Evolutionary conservation across 768 basidiomycete species (phyloP), one percentile per base, ranked within the genome.

Genomic region (Psilocybe cyanescens): DNA sequence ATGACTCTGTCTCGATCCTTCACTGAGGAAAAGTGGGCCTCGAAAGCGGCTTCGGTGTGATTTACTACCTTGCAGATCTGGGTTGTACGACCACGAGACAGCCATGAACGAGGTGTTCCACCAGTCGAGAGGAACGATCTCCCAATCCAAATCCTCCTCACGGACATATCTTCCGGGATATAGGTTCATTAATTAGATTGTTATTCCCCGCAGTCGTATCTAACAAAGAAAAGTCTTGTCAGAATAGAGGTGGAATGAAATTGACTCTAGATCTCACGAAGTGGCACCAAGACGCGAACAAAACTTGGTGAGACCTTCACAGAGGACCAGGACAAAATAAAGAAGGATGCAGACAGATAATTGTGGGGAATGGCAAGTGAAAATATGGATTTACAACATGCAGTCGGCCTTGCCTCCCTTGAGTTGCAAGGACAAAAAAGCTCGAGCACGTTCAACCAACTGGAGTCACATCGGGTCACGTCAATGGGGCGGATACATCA

Each of bases 41-140:
- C 71, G 74, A 66, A 75, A 80, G 46, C 70, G 72, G 68, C 29
- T 71, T 70, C 59, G 71, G 68, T 33, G 75, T 66, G 61, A 61
- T 68, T 63, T 69, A 45, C 65, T 59, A 61, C 63, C 65, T 65
- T 61, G 65, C 8, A 51, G 12, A 57, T 63, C 62, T 31, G 63
- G 53, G 8, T 64, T 33, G 64, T 76, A 80, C 44, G 76, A 67
- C 82, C 81, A 82, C 16, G 78, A 77, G 30, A 79, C 75, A 17
- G 72, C 68, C 59, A 64, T 68, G 65, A 74, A 79, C 53, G 75
- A 67, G 35, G 76, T 81, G 60, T 70, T 72, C 80, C 80, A 80
- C 78, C 78, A 76, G 63, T 78, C 69, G 55, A 63, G 51, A 8
- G 72, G 62, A 54, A 81, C 67, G 63, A 76, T 70, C 67, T 79